phyloP scores from a whole-genome alignment of 805 yeast genomes.

The Candida oleophila region DNA sequence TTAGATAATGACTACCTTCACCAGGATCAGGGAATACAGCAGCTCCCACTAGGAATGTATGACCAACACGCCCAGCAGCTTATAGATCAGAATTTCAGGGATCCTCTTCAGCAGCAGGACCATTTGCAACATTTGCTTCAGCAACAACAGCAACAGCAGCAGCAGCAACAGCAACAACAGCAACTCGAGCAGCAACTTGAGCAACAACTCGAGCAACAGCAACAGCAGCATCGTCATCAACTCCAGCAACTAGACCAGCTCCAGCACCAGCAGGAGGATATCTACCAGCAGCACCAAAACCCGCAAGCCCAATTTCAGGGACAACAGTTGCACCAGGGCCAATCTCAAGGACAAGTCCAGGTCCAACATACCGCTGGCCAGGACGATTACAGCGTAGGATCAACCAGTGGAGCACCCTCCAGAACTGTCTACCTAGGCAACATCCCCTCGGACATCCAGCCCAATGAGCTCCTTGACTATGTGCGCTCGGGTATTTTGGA shows the following conservation, averaged over 20 bases:
- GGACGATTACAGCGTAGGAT: constrained; percentile 16
- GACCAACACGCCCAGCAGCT: not conserved
- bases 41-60: not conserved
- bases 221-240: constrained; percentile 12
- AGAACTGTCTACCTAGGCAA: constrained; percentile 91
- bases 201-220: constrained; percentile 15
- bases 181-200: constrained; percentile 9
- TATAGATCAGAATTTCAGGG: not conserved
- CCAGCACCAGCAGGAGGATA: constrained; percentile 16
- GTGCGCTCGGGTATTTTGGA: constrained; percentile 91
- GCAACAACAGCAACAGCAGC: constrained; percentile 10
- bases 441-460: constrained; percentile 76
- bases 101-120: not conserved
- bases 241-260: constrained; percentile 17
- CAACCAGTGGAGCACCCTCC: constrained; percentile 49
- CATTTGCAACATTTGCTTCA: constrained; percentile 2
- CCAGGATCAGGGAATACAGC: not conserved
- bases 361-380: not conserved
- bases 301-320: constrained; percentile 6
- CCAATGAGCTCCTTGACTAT: constrained; percentile 82
- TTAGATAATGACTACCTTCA: not conserved
- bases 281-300: constrained; percentile 19
- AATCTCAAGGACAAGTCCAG: constrained; percentile 18
- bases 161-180: constrained; percentile 9
- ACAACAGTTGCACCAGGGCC: constrained; percentile 11